phyloP scores from a whole-genome alignment of 805 yeast species.

The Pichia nakasei region DNA sequence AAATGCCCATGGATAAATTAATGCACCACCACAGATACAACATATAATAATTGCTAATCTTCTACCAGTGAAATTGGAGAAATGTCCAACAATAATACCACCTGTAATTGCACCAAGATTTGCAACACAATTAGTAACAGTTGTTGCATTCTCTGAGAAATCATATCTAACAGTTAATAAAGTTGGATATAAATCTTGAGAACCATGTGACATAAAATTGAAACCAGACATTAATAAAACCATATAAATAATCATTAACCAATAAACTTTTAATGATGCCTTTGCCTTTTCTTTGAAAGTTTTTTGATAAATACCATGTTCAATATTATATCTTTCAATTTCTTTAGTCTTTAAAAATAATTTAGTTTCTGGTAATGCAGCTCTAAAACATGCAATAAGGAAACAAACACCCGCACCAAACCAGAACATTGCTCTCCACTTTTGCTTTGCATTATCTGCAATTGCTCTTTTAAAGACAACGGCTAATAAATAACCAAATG shows the following conservation, averaged over 20 bases:
- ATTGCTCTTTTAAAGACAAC: conserved; percentile 60
- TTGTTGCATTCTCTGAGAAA: conserved; percentile 34
- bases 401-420: conserved; percentile 54
- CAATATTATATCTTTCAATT: conserved; percentile 25
- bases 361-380: conserved; percentile 42
- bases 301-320: conserved; percentile 24
- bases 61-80: conserved; percentile 48
- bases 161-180: conserved; percentile 38
- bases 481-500: conserved; percentile 58
- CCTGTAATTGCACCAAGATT: conserved; percentile 52
- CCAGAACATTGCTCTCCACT: conserved; percentile 64
- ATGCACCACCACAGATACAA: conserved; percentile 48
- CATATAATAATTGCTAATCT: conserved; percentile 44
- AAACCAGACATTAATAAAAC: conserved; percentile 55
- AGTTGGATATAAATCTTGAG: conserved; percentile 57
- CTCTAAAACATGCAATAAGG: conserved; percentile 34
- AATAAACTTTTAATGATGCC: conserved; percentile 37
- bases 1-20: conserved; percentile 58
- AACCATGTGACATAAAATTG: conserved; percentile 54
- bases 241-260: conserved; percentile 51
- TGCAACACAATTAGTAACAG: conserved; percentile 49
- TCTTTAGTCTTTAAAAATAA: conserved; percentile 38
- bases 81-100: conserved; percentile 47
- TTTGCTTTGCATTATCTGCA: conserved; percentile 40
- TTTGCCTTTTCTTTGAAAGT: conserved; percentile 28